These are phyloP conservation scores for Crithidia mellificae DNA, from an alignment of 208 protist genomes.

Conservation along the genomic window DNA sequence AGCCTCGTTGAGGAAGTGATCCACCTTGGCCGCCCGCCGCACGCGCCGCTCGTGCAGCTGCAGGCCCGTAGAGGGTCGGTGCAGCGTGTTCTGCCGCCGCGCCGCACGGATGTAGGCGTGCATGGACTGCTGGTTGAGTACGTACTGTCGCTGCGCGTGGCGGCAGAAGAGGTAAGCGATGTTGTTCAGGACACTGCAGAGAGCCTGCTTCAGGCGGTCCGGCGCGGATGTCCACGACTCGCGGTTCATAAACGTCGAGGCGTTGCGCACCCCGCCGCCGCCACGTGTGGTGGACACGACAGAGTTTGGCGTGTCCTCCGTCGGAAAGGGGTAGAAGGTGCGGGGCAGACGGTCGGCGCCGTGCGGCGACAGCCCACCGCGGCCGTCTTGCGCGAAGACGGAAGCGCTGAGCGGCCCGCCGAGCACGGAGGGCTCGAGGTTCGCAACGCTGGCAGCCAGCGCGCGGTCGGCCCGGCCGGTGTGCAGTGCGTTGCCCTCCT, in stretches of 20 bases:
- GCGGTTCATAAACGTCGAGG: constrained; percentile 5
- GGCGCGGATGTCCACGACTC: not conserved
- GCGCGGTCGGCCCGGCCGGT: not conserved
- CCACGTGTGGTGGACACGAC: not conserved
- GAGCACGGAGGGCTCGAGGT: constrained; percentile 6
- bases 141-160: constrained; percentile 37
- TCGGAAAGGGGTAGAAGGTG: not conserved
- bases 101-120: constrained; percentile 21
- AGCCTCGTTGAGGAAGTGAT: constrained; percentile 29
- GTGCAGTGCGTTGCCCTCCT: not conserved
- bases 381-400: constrained; percentile 5
- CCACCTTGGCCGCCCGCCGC: constrained; percentile 20
- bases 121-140: constrained; percentile 24
- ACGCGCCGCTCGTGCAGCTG: constrained; percentile 23
- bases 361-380: not conserved
- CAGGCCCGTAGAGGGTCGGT: constrained; percentile 18
- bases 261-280: not conserved
- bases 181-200: constrained; percentile 49
- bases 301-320: not conserved
- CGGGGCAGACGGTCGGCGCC: not conserved
- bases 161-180: constrained; percentile 46
- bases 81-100: constrained; percentile 26
- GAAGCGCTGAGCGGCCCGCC: constrained; percentile 5
- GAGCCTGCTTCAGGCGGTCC: constrained; percentile 35
- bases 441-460: not conserved